Evolutionary conservation across 2,329 filamentous ascomycete species (phyloP), one percentile per base, ranked within the genome.

Genomic region (Colletotrichum caudatum): DNA sequence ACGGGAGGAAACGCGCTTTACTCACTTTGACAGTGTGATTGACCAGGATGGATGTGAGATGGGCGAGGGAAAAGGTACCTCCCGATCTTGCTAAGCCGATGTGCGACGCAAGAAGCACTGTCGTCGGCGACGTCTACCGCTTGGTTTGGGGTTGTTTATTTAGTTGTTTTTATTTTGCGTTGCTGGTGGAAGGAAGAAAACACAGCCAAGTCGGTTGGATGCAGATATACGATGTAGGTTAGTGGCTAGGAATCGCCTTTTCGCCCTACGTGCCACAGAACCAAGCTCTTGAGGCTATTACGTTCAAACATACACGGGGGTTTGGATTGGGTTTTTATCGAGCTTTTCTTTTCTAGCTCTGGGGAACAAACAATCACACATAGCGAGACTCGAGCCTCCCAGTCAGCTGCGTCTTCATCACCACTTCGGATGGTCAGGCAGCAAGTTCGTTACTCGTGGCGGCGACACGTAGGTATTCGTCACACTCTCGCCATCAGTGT

Each of bases 1-100:
- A 72, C 69, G 69, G 69, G 39, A 64, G 60, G 46, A 33, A 69
- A 64, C 59, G 60, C 66, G 51, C 59, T 56, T 62, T 60, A 29
- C 50, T 64, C 23, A 23, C 61, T 64, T 54, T 41, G 48, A 44
- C 39, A 6, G 20, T 44, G 37, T 20, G 57, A 44, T 41, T 41
- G 39, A 44, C 61, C 16, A 39, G 29, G 29, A 29, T 29, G 61
- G 61, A 54, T 56, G 8, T 60, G 41, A 26, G 12, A 41, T 58
- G 37, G 35, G 60, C 14, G 39, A 68, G 33, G 46, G 37, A n/a
- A 29, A 18, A 54, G 66, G 54, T 56, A 69, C 59, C 60, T 69
- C 16, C 16, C 33, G 35, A 64, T 64, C 51, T 64, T 64, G 48
- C 46, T 64, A 54, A 68, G 39, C 16, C 29, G 16, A 48, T 35